phyloP scores from a whole-genome alignment of 345 rosid genomes.

The Raphanus sativus region DNA sequence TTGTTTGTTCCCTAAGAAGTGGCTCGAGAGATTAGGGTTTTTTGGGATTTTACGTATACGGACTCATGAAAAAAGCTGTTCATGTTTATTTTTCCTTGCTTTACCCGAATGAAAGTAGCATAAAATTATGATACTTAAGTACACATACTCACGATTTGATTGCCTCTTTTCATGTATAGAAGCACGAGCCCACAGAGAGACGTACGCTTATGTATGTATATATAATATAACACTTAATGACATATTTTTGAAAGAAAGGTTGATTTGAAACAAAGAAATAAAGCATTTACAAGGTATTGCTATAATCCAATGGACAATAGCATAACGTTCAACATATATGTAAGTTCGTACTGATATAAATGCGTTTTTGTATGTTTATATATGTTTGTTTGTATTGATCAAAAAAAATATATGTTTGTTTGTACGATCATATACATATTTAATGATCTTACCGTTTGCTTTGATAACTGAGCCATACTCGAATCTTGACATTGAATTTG shows the following conservation, averaged over 20 bases:
- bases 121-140: constrained; percentile 37
- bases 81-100: neutral
- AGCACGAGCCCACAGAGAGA: constrained; percentile 26
- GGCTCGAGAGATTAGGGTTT: constrained; percentile 41
- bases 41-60: constrained; percentile 30
- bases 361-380: neutral
- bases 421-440: constrained; percentile 27
- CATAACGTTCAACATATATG: constrained; percentile 18
- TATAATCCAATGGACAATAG: constrained; percentile 37
- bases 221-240: neutral
- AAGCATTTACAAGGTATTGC: constrained; percentile 17
- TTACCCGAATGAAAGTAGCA: constrained; percentile 21
- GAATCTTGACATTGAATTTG: constrained; percentile 23
- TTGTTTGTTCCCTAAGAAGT: constrained; percentile 33
- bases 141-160: constrained; percentile 30
- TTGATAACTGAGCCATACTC: constrained; percentile 33
- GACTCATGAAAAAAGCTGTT: constrained; percentile 34
- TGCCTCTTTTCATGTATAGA: constrained; percentile 35
- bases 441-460: constrained; percentile 23
- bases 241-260: constrained; percentile 20
- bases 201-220: constrained; percentile 19
- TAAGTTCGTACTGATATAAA: constrained; percentile 26
- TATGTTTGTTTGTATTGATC: too few species aligned
- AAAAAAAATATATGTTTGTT: constrained; percentile 16
- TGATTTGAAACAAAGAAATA: constrained; percentile 28